phyloP scores from a whole-genome alignment of 2,329 filamentous ascomycete species.

The Colletotrichum sp. region DNA sequence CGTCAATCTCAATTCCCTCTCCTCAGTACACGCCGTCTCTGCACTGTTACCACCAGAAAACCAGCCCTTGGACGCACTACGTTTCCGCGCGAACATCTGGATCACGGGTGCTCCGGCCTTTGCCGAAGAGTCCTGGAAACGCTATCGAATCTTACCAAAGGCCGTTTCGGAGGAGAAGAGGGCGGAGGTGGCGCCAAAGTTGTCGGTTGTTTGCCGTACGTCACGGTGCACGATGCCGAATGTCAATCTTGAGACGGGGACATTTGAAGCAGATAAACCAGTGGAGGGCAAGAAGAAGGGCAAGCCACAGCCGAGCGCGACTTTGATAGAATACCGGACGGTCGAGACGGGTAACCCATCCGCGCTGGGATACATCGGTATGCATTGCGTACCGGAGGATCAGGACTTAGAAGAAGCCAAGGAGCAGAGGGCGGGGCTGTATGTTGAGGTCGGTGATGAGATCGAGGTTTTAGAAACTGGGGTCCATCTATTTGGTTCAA shows the following conservation, averaged over 20 bases:
- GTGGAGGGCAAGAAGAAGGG: slow-evolving; percentile 19
- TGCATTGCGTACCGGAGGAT: slow-evolving; percentile 34
- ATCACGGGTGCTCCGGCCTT: slow-evolving; percentile 19
- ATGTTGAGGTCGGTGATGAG: slow-evolving; percentile 30
- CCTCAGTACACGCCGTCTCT: slow-evolving; percentile 25
- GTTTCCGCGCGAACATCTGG: slow-evolving; percentile 26
- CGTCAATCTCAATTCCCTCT: slow-evolving; percentile 23
- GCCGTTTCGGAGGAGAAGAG: neutral
- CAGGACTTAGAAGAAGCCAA: slow-evolving; percentile 13
- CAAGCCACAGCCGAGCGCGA: slow-evolving; percentile 30
- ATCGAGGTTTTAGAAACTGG: slow-evolving; percentile 33
- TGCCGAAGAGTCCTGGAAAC: slow-evolving; percentile 23
- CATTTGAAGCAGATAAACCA: slow-evolving; percentile 5
- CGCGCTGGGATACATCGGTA: slow-evolving; percentile 32
- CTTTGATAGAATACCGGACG: slow-evolving; percentile 26
- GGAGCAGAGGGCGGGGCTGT: neutral
- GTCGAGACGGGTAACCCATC: slow-evolving; percentile 28
- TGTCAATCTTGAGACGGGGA: slow-evolving; percentile 13
- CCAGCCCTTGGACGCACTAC: slow-evolving; percentile 21
- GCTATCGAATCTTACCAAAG: slow-evolving; percentile 15
- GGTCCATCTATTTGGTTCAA: slow-evolving; percentile 29
- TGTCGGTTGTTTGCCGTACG: slow-evolving; percentile 23
- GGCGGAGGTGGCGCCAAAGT: neutral
- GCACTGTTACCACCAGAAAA: slow-evolving; percentile 16
- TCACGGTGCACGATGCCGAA: slow-evolving; percentile 25